These are phyloP conservation scores for Syzygium syzygioides DNA, from an alignment of 441 rosid genomes.

Conservation along the genomic window DNA sequence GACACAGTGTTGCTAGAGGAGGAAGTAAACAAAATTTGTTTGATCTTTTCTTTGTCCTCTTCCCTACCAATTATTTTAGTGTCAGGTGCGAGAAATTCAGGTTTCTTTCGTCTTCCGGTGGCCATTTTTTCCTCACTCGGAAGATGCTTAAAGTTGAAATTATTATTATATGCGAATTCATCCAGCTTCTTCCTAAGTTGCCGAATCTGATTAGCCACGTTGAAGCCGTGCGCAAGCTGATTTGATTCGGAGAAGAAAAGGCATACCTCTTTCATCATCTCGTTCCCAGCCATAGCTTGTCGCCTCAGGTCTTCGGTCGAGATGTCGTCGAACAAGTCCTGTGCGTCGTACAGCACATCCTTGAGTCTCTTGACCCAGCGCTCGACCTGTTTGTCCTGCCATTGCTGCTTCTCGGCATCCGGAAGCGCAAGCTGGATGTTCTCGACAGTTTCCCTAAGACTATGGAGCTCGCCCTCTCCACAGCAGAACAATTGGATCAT, in stretches of 20 bases:
- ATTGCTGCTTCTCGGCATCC: not conserved
- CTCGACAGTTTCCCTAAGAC: not conserved
- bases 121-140: not conserved
- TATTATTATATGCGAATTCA: rapidly evolving
- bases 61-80: not conserved
- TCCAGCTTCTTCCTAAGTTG: not conserved
- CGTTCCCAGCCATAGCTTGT: not conserved
- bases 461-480: not conserved
- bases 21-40: not conserved
- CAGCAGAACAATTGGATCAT: not conserved
- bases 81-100: not conserved
- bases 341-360: not conserved
- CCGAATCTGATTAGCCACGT: not conserved
- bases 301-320: not conserved
- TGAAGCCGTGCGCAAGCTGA: not conserved
- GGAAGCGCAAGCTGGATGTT: not conserved
- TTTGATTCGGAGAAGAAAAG: not conserved
- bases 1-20: not conserved
- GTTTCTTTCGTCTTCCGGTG: not conserved
- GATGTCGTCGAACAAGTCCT: not conserved
- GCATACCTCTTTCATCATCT: not conserved
- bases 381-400: rapidly evolving
- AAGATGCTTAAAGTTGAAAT: rapidly evolving
- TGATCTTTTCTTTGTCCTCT: not conserved
- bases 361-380: not conserved